phyloP scores from a whole-genome alignment of 2,329 filamentous ascomycete genomes.

The Fusarium nelsonii region DNA sequence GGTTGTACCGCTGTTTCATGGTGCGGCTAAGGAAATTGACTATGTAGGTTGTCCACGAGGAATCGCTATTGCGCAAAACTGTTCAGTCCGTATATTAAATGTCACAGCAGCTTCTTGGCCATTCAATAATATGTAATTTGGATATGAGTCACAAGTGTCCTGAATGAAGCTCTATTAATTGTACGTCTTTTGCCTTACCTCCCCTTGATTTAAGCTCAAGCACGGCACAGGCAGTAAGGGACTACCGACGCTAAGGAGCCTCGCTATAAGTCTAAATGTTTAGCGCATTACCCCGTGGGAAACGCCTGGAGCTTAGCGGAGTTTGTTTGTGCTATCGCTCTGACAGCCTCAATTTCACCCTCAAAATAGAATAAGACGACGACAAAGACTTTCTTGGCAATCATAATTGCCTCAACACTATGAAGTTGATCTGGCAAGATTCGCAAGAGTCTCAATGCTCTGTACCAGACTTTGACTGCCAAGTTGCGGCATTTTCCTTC shows the following conservation, averaged over 20 bases:
- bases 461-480: too few relatives aligned
- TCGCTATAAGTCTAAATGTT: background rate
- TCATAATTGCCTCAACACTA: too few relatives aligned
- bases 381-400: background rate
- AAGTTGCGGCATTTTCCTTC: background rate
- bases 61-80: too few relatives aligned
- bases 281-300: slow-evolving; percentile 2
- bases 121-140: background rate
- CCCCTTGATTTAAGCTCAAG: background rate
- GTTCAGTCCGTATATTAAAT: too few relatives aligned
- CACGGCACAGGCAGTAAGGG: too few relatives aligned
- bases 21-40: too few relatives aligned
- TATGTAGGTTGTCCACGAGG: too few relatives aligned
- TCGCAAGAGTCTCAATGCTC: too few relatives aligned
- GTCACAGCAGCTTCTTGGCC: too few relatives aligned
- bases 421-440: too few relatives aligned
- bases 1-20: too few relatives aligned
- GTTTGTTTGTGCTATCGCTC: background rate
- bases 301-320: background rate
- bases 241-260: background rate
- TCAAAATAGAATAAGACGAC: rapidly evolving
- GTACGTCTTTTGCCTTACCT: rapidly evolving
- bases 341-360: background rate
- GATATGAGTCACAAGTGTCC: too few relatives aligned
- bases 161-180: background rate